These are phyloP conservation scores for Trichoderma cornu-damae DNA, from an alignment of 2,329 filamentous ascomycete species.

Conservation along the genomic window DNA sequence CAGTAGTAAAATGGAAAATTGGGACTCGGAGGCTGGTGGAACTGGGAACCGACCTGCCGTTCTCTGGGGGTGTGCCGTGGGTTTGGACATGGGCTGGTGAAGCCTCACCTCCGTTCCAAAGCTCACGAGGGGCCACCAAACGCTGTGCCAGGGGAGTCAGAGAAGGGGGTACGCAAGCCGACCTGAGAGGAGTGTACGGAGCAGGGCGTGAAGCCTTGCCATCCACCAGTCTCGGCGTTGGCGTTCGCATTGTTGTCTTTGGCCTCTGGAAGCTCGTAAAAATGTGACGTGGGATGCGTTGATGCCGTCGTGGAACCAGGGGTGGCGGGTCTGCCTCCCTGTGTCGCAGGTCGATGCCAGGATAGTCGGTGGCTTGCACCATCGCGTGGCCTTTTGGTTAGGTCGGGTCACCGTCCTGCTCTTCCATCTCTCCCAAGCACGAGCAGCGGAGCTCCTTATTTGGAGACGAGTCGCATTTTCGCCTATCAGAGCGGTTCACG, in stretches of 20 bases:
- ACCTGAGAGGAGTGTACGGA: constrained; percentile 7
- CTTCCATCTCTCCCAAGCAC: background rate
- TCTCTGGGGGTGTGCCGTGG: constrained; percentile 15
- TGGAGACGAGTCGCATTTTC: constrained; percentile 1
- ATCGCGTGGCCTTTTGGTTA: constrained; percentile 6
- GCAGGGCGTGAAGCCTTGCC: background rate
- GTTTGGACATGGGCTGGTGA: constrained; percentile 16
- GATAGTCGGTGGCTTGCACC: constrained; percentile 17
- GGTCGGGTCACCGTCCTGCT: constrained; percentile 1
- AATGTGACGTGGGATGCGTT: constrained; percentile 16
- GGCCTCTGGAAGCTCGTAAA: background rate
- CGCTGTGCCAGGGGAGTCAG: constrained; percentile 6
- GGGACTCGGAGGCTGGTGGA: constrained; percentile 17
- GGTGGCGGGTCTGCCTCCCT: constrained; percentile 17
- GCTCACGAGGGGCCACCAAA: constrained; percentile 14
- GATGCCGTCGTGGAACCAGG: constrained; percentile 17
- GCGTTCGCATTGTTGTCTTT: background rate
- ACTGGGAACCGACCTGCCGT: constrained; percentile 16
- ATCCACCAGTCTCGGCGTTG: constrained; percentile 2
- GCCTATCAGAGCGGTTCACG: constrained; percentile 1
- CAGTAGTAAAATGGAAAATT: constrained; percentile 19
- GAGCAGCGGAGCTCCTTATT: background rate
- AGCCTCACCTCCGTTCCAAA: constrained; percentile 16
- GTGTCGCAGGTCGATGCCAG: constrained; percentile 15
- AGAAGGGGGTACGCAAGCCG: constrained; percentile 10